These are phyloP conservation scores for Aspergillus ibericus DNA, from an alignment of 2,329 filamentous ascomycete genomes.

Conservation along the genomic window DNA sequence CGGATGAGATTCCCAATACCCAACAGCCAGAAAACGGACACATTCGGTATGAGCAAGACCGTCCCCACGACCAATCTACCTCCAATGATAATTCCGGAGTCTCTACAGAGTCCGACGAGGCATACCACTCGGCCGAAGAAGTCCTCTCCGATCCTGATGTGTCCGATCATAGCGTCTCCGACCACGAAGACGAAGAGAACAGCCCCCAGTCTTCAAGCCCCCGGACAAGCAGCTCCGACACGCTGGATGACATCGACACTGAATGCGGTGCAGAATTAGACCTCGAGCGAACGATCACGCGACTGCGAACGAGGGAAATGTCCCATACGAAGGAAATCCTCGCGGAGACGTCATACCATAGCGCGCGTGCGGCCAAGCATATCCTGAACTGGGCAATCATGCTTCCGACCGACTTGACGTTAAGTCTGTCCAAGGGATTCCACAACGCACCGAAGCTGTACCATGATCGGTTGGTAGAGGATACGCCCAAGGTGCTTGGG, in stretches of 20 bases:
- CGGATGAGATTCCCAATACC: neutral
- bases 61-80: neutral
- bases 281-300: constrained; percentile 15
- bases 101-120: neutral
- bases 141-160: neutral
- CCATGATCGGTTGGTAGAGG: constrained; percentile 77
- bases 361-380: constrained; percentile 67
- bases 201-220: neutral
- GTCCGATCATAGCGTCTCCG: too few species aligned
- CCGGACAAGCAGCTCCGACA: neutral
- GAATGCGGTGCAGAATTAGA: constrained; percentile 6
- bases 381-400: constrained; percentile 74
- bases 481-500: constrained; percentile 75
- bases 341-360: constrained; percentile 63
- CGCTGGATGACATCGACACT: neutral
- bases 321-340: constrained; percentile 8
- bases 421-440: constrained; percentile 81
- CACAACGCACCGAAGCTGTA: constrained; percentile 85
- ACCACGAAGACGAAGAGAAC: neutral
- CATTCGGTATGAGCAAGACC: neutral
- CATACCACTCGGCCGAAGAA: constrained; percentile 7
- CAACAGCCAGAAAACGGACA: neutral
- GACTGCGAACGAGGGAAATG: constrained; percentile 5
- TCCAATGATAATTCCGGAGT: neutral
- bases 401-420: constrained; percentile 79